Base-by-base conservation (phyloP, 2,329 filamentous ascomycete genomes). In the Xylariaceae sp. region DNA sequence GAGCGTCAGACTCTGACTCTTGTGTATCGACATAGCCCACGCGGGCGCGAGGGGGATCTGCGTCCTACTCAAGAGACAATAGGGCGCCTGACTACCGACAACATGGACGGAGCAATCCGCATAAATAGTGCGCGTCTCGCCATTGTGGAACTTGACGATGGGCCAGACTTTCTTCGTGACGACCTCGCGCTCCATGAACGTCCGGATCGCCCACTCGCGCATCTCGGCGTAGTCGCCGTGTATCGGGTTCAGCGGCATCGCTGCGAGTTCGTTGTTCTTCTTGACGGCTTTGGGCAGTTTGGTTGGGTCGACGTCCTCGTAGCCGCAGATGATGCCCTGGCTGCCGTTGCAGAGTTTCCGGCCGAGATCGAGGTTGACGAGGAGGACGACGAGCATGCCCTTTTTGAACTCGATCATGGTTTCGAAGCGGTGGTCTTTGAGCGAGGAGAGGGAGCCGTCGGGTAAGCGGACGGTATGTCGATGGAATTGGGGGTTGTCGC, bases 1-100 rank as follows among this genome's bases (percentile, higher is more conserved):
- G 3, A 88, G 72, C 1, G 84, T 86, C 76, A 87, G 81, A 2
- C 84, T 83, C 72, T 88, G 82, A 3, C 77, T 78, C 68, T 85
- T 87, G 68, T 88, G 85, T 1, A 86, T 80, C 0, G 80, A 87
- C 66, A 87, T 78, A 0, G 85, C 85, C 81, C 84, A 88, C 0
- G 80, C 85, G 0, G 83, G 75, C 1, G 78, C 72, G 0, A 88
- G 74, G 0, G 85, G 86, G 4, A 88, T 77, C 66, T 88, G 85
- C 0, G 83, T 84, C n/a, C 85, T 75, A 0, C 75, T 74, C 0
- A 86, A 67, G 1, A 80, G 64, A 41, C 75, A 79, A 62, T 79
- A 80, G 0, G 81, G 80, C 53, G 68, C 17, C 1, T 72, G 68
- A 47, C 77, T 72, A 1, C 81, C 81, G 0, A 82, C 62, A 55